These are phyloP conservation scores for Fusarium decemcellulare DNA, from an alignment of 2,329 filamentous ascomycete genomes.

Conservation along the genomic window DNA sequence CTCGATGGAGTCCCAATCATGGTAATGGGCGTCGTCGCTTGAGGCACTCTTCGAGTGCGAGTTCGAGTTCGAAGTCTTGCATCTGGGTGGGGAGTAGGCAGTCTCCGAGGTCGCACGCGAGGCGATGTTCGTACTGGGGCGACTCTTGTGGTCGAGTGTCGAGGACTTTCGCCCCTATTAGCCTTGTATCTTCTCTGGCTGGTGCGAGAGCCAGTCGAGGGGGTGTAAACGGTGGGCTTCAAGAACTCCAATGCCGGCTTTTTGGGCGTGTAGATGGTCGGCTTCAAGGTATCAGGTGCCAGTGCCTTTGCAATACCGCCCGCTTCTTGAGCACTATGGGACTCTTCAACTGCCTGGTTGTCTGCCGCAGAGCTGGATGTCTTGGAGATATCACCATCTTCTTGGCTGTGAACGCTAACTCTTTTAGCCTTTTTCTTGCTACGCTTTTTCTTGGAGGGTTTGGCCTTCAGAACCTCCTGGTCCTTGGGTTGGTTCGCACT, in stretches of 20 bases:
- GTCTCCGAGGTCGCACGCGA: constrained; percentile 6
- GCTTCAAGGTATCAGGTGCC: constrained; percentile 18
- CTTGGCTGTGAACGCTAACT: background rate
- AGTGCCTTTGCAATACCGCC: background rate
- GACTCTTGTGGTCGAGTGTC: background rate
- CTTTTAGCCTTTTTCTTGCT: constrained; percentile 7
- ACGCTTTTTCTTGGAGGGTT: background rate
- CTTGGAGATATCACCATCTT: background rate
- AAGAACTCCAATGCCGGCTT: constrained; percentile 22
- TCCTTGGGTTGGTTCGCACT: constrained; percentile 12
- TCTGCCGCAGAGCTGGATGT: background rate
- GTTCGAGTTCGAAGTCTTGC: constrained; percentile 15
- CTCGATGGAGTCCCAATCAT: background rate
- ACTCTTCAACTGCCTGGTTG: background rate
- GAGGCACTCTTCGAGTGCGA: constrained; percentile 6
- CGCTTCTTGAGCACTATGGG: background rate
- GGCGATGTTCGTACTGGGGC: constrained; percentile 12
- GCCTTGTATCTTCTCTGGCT: background rate
- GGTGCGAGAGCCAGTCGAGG: constrained; percentile 25
- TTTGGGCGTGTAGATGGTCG: constrained; percentile 31
- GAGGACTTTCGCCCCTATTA: background rate
- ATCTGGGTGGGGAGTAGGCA: constrained; percentile 35
- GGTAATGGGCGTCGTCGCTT: background rate
- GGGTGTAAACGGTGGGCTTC: constrained; percentile 30
- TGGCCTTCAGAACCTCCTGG: background rate